Evolutionary conservation across 768 basidiomycete species (phyloP), one percentile per base, ranked within the genome.

Genomic region (Panellus pusillus): DNA sequence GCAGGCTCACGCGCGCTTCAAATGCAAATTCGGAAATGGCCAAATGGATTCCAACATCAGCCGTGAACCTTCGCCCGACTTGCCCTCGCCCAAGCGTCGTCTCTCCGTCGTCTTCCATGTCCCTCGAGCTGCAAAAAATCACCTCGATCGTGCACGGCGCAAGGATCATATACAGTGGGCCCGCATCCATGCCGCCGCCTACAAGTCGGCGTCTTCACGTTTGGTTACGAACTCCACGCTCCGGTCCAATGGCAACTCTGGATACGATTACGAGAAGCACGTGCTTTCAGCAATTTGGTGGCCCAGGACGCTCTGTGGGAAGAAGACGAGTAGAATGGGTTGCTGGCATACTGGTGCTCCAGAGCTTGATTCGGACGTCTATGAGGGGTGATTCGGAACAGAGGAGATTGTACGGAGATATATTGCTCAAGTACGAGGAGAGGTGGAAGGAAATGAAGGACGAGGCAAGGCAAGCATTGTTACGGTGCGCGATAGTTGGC

Each of bases 381-480:
- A 72, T 77, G 64, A 66, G 76, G 39, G 74, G 74, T n/a, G 74
- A 78, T 62, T 65, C 71, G 47, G 68, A 73, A 55, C 76, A 79
- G 57, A 70, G 78, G 55, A 73, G 77, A 38, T 76, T 82, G 52
- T 84, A 82, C 62, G 81, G 79, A 48, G 78, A 78, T 28, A 60
- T 86, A 18, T 49, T 85, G 63, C 71, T 75, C 38, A 77, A 74
- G 7, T 86, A 86, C 63, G 83, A 86, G 61, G 71, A 77, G n/a
- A 68, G 83, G 49, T 86, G 84, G 84, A 86, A 85, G 63, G 84
- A 86, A 64, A 85, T 86, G 55, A 82, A 82, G 64, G 84, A 86
- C 60, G 84, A 86, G 65, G 76, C 81, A 13, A 69, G 84, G 55
- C 84, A 86, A 65, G 76, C 78, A 1, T 73, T 84, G 83, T 84